Evolutionary conservation across 2,329 filamentous ascomycete species (phyloP).

Genomic region (Colletotrichum higginsianum): DNA sequence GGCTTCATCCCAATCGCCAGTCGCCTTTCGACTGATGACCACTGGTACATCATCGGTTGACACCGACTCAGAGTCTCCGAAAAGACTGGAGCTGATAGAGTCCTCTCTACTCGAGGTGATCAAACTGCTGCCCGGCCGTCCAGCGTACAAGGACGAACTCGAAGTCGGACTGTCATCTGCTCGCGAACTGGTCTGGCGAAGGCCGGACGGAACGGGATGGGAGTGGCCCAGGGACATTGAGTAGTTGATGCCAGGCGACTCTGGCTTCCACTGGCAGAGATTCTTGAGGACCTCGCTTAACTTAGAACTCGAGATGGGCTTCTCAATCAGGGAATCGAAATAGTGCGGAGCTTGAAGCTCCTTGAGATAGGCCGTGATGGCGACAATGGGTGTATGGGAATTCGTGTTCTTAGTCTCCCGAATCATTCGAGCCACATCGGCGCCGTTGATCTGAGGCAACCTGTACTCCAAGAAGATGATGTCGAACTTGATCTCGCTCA

Average conservation of each 20-base stretch:
- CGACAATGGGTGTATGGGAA: slow-evolving; percentile 93
- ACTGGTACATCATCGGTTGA: slow-evolving; percentile 84
- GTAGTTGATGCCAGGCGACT: slow-evolving; percentile 64
- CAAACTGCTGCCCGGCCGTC: slow-evolving; percentile 81
- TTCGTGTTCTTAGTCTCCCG: slow-evolving; percentile 97
- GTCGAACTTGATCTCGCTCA: slow-evolving; percentile 98
- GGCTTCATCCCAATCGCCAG: slow-evolving; percentile 84
- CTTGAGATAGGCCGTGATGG: slow-evolving; percentile 97
- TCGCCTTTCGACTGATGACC: slow-evolving; percentile 79
- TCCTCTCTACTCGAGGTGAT: slow-evolving; percentile 87
- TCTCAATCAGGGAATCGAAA: slow-evolving; percentile 96
- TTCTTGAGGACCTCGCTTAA: slow-evolving; percentile 88
- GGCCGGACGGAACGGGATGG: slow-evolving; percentile 73
- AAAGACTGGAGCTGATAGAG: slow-evolving; percentile 89
- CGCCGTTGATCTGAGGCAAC: slow-evolving; percentile 93
- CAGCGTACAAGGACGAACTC: slow-evolving; percentile 79
- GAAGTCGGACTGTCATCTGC: slow-evolving; percentile 89
- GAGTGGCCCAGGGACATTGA: slow-evolving; percentile 63
- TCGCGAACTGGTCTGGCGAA: slow-evolving; percentile 75
- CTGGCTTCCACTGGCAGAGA: slow-evolving; percentile 94
- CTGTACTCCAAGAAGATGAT: slow-evolving; percentile 99
- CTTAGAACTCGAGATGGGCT: slow-evolving; percentile 94
- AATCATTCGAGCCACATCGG: slow-evolving; percentile 97
- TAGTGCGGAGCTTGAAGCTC: slow-evolving; percentile 95
- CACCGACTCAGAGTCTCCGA: slow-evolving; percentile 87